These are phyloP conservation scores for Mortierella sp. DNA, from an alignment of 371 early-diverging fungal genomes.

Conservation along the genomic window DNA sequence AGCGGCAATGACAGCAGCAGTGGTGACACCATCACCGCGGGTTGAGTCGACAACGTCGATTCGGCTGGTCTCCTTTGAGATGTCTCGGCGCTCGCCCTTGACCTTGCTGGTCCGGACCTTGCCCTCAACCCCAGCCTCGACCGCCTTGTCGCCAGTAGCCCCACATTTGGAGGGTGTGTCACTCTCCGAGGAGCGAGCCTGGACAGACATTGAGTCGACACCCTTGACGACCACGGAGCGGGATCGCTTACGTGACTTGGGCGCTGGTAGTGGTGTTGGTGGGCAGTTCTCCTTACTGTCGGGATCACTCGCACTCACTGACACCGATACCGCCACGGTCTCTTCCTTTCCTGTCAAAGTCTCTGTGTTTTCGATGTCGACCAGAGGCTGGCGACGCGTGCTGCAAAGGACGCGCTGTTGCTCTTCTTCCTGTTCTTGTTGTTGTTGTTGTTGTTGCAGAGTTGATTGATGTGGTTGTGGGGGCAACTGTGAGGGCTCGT, in stretches of 20 bases:
- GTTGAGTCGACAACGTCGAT: background rate
- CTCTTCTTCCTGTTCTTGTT: background rate
- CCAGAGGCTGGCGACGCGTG: conserved; percentile 9
- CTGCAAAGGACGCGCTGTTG: background rate
- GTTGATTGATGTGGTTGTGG: background rate
- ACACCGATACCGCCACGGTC: background rate
- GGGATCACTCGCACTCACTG: background rate
- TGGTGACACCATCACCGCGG: background rate
- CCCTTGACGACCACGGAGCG: background rate
- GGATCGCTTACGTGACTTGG: background rate
- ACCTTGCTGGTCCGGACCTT: background rate
- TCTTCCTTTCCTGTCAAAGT: background rate
- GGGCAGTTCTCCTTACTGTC: background rate
- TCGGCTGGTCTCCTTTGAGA: conserved; percentile 11
- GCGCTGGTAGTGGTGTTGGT: background rate
- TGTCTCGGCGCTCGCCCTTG: conserved; percentile 6
- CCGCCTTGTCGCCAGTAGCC: too few species aligned
- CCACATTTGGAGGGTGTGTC: conserved; percentile 1
- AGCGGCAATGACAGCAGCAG: background rate
- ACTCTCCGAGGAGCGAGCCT: background rate
- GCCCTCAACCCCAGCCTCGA: background rate
- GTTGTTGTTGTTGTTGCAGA: background rate
- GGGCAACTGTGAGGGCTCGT: conserved; percentile 10
- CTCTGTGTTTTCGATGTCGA: conserved; percentile 12
- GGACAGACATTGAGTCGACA: background rate